Conservation (phyloP, 495 filamentous ascomycete species). For the Hyaloscypha bicolor region DNA sequence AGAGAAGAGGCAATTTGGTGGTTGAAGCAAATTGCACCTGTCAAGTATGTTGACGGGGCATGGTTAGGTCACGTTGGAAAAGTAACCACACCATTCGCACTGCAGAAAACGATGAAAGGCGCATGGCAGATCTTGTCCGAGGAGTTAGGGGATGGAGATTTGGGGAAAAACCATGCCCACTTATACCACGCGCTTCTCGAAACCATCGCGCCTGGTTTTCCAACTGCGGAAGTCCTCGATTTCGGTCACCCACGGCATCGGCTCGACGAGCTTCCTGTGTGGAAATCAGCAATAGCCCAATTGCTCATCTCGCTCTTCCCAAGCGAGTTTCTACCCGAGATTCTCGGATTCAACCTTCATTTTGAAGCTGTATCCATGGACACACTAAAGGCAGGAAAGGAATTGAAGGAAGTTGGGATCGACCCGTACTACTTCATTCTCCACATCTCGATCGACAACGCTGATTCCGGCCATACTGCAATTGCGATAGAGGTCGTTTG, state of each 20-base stretch:
- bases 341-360: conserved; percentile 54
- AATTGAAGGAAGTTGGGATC: conserved; percentile 47
- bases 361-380: conserved; percentile 49
- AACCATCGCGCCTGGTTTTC: conserved; percentile 35
- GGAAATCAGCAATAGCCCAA: conserved; percentile 50
- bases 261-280: conserved; percentile 39
- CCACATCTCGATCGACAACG: conserved; percentile 55
- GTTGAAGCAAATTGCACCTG: conserved; percentile 45
- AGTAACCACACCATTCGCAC: conserved; percentile 41
- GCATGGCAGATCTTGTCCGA: conserved; percentile 54
- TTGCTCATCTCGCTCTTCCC: conserved; percentile 49
- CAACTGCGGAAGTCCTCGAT: conserved; percentile 31
- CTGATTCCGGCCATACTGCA: conserved; percentile 49
- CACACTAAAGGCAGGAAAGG: conserved; percentile 43
- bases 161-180: conserved; percentile 48
- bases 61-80: conserved; percentile 52
- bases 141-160: conserved; percentile 53
- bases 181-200: conserved; percentile 46
- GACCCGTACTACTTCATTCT: conserved; percentile 53
- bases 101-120: conserved; percentile 41
- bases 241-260: conserved; percentile 40
- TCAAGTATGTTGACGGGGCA: conserved; percentile 54
- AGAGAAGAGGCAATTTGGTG: conserved; percentile 44
- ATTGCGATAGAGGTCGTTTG: conserved; percentile 45
- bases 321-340: conserved; percentile 52